Base-by-base conservation (phyloP, 176 grass and related monocot genomes). In the Musa beccarii region DNA sequence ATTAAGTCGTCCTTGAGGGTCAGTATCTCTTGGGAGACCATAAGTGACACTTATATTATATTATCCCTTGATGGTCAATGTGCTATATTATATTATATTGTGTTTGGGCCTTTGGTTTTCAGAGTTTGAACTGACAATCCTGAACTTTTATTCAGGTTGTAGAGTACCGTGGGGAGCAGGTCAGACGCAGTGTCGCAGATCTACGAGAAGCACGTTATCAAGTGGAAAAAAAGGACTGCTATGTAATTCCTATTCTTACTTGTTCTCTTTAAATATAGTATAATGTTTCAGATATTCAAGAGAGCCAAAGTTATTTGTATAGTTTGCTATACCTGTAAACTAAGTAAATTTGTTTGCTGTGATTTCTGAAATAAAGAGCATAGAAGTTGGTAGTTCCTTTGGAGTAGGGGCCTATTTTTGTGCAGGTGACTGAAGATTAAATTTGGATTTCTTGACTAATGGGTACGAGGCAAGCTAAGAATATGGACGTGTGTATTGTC, bases 141-240 rank as follows among this genome's bases (percentile, higher is more conserved):
- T 52, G 52, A 64, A 1, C 69, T 54, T 76, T 53, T 66, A 75
- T 71, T 54, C 74, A 99, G 95, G 86, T 99, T 64, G 84, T 92
- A 1, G 95, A 99, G 78, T 99, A 99, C 84, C 95, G 88, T 53
- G 95, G 95, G 26, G 95, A 99, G 63, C 88, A 83, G 84, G 88
- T 99, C 78, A 86, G 95, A 43, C 75, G 83, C 15, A 89, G 90
- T 79, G 90, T 99, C 69, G 85, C 90, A 72, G 90, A 99, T 86
- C 82, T 90, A 75, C 89, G 95, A 82, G 95, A 99, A 89, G 90
- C 88, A 49, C 84, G 66, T 0, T 99, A 99, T 85, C 86, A 67
- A 68, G 75, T 69, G 70, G 88, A 89, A 59, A 91, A 91, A 19
- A 99, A 91, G 72, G 95, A 99, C 59, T 99, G 95, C 51, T 99